A percentile compares a stretch with the other conserved stretches of the same genome.
Evolutionary conservation across 352 stramenopile species (phyloP).

Genomic region (Pythium phragmitis): DNA sequence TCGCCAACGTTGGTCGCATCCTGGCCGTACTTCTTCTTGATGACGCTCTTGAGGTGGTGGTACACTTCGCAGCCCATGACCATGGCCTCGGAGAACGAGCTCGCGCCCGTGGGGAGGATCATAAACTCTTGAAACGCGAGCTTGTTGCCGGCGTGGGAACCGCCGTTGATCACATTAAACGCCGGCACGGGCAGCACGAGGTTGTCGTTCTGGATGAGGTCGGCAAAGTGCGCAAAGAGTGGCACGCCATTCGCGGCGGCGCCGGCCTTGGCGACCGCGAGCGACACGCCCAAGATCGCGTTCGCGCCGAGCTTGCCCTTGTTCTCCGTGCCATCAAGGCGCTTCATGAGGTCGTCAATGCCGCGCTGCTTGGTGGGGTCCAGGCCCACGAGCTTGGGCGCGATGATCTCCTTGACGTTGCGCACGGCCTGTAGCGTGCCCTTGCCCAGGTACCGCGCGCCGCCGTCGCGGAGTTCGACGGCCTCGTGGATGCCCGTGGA

Average conservation of each 20-base stretch:
- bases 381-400: conserved; percentile 93
- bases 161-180: conserved; percentile 99
- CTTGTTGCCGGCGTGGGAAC: conserved; percentile 98
- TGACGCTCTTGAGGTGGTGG: conserved; percentile 98
- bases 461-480: conserved; percentile 97
- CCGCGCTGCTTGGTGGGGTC: conserved; percentile 94
- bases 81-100: conserved; percentile 94
- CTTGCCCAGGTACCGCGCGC: conserved; percentile 97
- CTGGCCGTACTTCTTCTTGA: conserved; percentile 97
- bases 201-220: conserved; percentile 96
- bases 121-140: conserved; percentile 99
- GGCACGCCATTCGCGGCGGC: conserved; percentile 94
- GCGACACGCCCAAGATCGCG: conserved; percentile 97
- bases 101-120: conserved; percentile 93
- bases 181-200: conserved; percentile 95
- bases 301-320: conserved; percentile 99
- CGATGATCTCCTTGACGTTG: conserved; percentile 99
- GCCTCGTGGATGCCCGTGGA: conserved; percentile 97
- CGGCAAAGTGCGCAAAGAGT: conserved; percentile 97
- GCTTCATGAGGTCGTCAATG: conserved; percentile 96
- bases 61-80: conserved; percentile 98
- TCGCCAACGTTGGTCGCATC: conserved; percentile 98
- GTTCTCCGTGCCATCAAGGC: conserved; percentile 97
- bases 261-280: conserved; percentile 96
- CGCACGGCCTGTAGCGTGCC: conserved; percentile 95